phyloP scores from a whole-genome alignment of 306 rosid species.

The Acmispon strigosus region DNA sequence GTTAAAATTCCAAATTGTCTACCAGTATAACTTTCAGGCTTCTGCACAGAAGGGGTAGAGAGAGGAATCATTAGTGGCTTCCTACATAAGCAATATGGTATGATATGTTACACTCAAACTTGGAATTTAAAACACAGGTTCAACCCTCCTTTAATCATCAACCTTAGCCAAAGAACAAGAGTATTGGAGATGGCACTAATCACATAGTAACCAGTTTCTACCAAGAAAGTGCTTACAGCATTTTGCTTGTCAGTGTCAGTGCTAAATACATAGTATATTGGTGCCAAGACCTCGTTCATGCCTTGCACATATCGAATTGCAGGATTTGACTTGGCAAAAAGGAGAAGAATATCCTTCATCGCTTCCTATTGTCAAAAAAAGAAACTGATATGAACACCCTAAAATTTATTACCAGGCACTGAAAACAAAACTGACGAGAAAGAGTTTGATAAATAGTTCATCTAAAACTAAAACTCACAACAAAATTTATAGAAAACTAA shows the following conservation, averaged over 20 bases:
- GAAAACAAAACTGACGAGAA: neutral
- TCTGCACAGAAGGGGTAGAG: neutral
- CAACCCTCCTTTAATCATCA: too few species aligned
- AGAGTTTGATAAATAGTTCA: neutral
- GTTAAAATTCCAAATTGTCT: neutral
- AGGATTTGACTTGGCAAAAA: conserved; percentile 73
- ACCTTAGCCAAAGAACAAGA: neutral
- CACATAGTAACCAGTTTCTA: neutral
- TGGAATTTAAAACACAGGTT: neutral
- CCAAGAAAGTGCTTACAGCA: conserved; percentile 46
- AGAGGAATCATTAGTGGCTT: neutral
- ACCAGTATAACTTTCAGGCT: neutral
- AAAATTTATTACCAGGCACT: neutral
- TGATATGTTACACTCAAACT: neutral
- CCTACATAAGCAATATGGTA: neutral
- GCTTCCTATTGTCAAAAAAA: conserved; percentile 52
- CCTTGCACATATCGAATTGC: conserved; percentile 84
- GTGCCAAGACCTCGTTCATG: conserved; percentile 91
- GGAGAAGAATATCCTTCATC: conserved; percentile 73
- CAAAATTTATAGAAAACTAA: neutral
- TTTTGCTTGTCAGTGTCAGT: conserved; percentile 54
- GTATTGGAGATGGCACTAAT: neutral
- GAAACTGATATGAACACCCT: neutral
- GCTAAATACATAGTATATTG: conserved; percentile 60
- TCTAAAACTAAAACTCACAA: neutral